Evolutionary conservation across 495 filamentous ascomycete species (phyloP), one percentile per base, ranked within the genome.

Genomic region (Hypoxylon fuscum): DNA sequence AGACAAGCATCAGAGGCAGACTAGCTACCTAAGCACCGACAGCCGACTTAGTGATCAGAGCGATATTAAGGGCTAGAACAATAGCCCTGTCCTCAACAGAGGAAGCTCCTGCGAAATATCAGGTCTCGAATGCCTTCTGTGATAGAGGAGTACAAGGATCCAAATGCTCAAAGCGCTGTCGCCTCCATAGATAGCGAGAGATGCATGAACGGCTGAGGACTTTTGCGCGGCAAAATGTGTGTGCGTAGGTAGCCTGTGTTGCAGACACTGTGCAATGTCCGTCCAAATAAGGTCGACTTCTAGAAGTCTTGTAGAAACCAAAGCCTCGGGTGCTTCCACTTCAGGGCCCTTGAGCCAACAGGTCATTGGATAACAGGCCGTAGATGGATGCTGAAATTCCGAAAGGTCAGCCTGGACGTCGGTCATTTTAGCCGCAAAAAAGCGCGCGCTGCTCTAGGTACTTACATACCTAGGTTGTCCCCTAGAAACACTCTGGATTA

Each of bases 231-330:
- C 44, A 58, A 32, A 68, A 55, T 64, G 63, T 52, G 56, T 58
- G 32, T 11, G 20, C 18, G 37, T 27, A 38, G 11, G 31, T 21
- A 17, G n/a, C 11, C 20, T 48, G 15, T 41, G 27, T 9, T 18
- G 47, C 6, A 27, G 2, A 35, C 45, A 64, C 57, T 59, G 52
- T 63, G 43, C 34, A 40, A 35, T 22, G 38, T 34, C 14, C 46
- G 38, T 34, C 14, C 46, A 38, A 40, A 57, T 31, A 47, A 35
- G 46, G 59, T 44, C 50, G 56, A 35, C 56, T 69, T 71, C 66
- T 69, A 65, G 66, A 72, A 72, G 42, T 49, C n/a, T 57, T 31
- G 53, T 64, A 53, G 66, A 68, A 71, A 51, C 62, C 61, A 48
- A 64, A 37, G 51, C 47, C 38, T 62, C 59, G 60, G 62, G 55